A percentile compares a stretch with the other conserved stretches of the same genome.
Conservation (phyloP, 2,329 filamentous ascomycete genomes). For the Colletotrichum lupini region DNA sequence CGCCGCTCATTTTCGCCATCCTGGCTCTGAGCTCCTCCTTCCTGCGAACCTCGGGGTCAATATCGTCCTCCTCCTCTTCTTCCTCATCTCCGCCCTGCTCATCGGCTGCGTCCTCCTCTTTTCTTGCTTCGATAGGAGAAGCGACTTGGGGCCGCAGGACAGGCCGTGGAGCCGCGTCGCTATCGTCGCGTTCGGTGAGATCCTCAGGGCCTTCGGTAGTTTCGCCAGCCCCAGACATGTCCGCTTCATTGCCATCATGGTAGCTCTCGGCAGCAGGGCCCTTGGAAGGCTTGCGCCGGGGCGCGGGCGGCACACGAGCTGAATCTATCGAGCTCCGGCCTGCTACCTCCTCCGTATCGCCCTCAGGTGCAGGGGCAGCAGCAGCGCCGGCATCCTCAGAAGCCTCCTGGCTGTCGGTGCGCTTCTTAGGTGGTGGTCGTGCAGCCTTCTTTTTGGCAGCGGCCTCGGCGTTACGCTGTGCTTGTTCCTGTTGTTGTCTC, state of each 20-base stretch:
- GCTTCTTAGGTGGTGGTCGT: slow-evolving; percentile 75
- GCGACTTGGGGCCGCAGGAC: slow-evolving; percentile 51
- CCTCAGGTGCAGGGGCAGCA: slow-evolving; percentile 2
- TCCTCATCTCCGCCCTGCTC: slow-evolving; percentile 75
- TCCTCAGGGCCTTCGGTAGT: slow-evolving; percentile 68
- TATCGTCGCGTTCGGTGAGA: slow-evolving; percentile 78
- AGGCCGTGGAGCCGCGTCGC: slow-evolving; percentile 67
- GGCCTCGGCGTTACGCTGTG: slow-evolving; percentile 82
- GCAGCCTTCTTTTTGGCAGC: slow-evolving; percentile 87
- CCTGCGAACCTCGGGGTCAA: slow-evolving; percentile 87
- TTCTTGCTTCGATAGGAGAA: slow-evolving; percentile 45
- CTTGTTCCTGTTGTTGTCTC: slow-evolving; percentile 92
- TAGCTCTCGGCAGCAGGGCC: slow-evolving; percentile 54
- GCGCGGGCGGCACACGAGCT: slow-evolving; percentile 50
- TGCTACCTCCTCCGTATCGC: slow-evolving; percentile 58
- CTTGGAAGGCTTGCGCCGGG: slow-evolving; percentile 65
- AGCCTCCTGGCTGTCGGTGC: slow-evolving; percentile 59
- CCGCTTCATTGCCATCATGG: slow-evolving; percentile 72
- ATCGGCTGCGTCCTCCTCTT: slow-evolving; percentile 55
- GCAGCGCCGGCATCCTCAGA: slow-evolving; percentile 41
- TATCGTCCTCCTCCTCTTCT: slow-evolving; percentile 85
- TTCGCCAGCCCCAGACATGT: slow-evolving; percentile 73
- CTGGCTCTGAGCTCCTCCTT: slow-evolving; percentile 90
- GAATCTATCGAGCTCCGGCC: slow-evolving; percentile 63
- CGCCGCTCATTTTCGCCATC: slow-evolving; percentile 99